Base-by-base conservation (phyloP, 2,329 filamentous ascomycete genomes). In the Xenoacremonium recifei region DNA sequence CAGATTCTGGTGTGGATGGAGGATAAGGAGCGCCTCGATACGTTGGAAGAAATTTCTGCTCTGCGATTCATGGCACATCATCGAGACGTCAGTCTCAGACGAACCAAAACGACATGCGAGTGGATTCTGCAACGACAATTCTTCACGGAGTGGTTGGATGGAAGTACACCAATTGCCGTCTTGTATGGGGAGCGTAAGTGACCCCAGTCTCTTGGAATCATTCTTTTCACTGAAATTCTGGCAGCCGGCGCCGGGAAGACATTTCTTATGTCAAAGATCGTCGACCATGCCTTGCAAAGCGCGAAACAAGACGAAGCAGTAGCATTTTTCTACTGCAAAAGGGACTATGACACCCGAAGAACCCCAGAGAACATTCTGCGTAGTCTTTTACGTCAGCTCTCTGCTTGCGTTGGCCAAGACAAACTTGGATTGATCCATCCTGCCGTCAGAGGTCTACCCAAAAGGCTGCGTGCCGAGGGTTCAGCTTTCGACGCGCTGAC, bases 301-400 rank as follows among this genome's bases (percentile, higher is more conserved):
- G n/a, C 11, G 3, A 6, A 21, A 2, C 4, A 17, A 13, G 18
- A 15, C 21, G 19, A 46, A 1, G 44, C 18, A 6, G n/a, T 46
- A 11, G 44, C 44, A 15, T 46, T 37, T 13, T 46, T 46, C 19
- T 46, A 46, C 31, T 46, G 44, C 39, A 42, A 46, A 5, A 33
- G 39, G 17, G 21, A 37, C 11, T 36, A 46, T 4, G 29, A 40
- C 13, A 16, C 12, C 13, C 35, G 39, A n/a, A 10, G 37, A 3
- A 33, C 29, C 1, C 40, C 44, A 21, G 4, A 6, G 11, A 3
- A 21, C 1, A 46, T 46, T 4, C 27, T 46, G 3, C 17, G 17
- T 9, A 37, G 36, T 11, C 13, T 42, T 3, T 13, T 42, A 3
- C 39, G 44, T 3, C 44, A 46, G 21, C 33, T 46, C 7, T 32